These are phyloP conservation scores for Geotrichum ghanense DNA, from an alignment of 805 yeast genomes.

Conservation along the genomic window DNA sequence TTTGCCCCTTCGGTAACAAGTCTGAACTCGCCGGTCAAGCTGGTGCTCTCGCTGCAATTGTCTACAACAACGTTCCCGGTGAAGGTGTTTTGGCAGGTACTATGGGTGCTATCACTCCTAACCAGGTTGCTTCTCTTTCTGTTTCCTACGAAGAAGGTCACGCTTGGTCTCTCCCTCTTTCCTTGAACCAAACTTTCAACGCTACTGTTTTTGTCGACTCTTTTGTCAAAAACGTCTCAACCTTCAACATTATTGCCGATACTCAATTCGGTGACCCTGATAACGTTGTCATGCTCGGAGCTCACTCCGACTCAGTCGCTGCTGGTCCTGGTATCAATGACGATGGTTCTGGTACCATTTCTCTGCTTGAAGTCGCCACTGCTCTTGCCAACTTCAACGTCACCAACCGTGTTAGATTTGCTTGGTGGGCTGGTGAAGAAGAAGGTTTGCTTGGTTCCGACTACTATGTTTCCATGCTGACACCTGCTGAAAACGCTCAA, in stretches of 20 bases:
- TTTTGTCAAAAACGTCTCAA: slow-evolving; percentile 46
- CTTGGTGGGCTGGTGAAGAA: slow-evolving; percentile 98
- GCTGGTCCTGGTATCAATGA: slow-evolving; percentile 95
- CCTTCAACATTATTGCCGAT: slow-evolving; percentile 78
- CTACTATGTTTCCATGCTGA: slow-evolving; percentile 56
- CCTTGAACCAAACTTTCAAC: slow-evolving; percentile 14
- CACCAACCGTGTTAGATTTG: slow-evolving; percentile 83
- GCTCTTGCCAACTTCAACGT: slow-evolving; percentile 65
- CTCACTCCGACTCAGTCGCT: slow-evolving; percentile 83
- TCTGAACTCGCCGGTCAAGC: slow-evolving; percentile 60
- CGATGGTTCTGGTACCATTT: slow-evolving; percentile 85
- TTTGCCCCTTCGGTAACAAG: slow-evolving; percentile 75
- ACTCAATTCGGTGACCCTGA: slow-evolving; percentile 73
- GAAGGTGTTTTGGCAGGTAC: slow-evolving; percentile 53
- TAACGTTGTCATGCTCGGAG: slow-evolving; percentile 82
- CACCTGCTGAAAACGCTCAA: slow-evolving; percentile 62
- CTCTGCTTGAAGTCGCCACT: slow-evolving; percentile 75
- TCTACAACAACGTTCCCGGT: slow-evolving; percentile 53
- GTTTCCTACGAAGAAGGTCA: slow-evolving; percentile 49
- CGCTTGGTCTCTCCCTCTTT: slow-evolving; percentile 29
- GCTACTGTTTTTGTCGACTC: slow-evolving; percentile 56
- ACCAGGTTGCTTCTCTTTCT: slow-evolving; percentile 62
- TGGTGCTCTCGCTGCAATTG: slow-evolving; percentile 67
- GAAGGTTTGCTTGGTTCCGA: slow-evolving; percentile 88
- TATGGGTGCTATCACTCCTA: slow-evolving; percentile 52